These are phyloP conservation scores for Flueggea neowawraea DNA, from an alignment of 441 rosid genomes.

Conservation along the genomic window DNA sequence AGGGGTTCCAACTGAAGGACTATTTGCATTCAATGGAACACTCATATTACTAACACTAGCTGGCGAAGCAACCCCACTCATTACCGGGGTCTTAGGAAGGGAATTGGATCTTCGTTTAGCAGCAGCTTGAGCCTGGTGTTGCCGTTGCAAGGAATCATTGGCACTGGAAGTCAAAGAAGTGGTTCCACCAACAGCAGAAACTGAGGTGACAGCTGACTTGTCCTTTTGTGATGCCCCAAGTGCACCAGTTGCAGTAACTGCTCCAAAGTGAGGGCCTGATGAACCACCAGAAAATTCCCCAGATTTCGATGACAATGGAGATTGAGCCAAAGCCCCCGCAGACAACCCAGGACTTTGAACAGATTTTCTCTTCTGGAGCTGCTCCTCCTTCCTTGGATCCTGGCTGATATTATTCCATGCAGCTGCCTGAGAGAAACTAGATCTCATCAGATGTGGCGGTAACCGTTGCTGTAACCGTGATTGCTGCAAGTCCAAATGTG, in stretches of 20 bases:
- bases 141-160: constrained; percentile 75
- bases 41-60: constrained; percentile 80
- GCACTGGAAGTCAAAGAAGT: constrained; percentile 77
- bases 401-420: constrained; percentile 68
- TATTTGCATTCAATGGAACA: constrained; percentile 63
- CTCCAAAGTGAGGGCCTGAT: constrained; percentile 78
- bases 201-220: constrained; percentile 61
- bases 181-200: constrained; percentile 61
- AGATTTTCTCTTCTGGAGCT: constrained; percentile 61
- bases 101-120: constrained; percentile 80
- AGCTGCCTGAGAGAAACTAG: constrained; percentile 55
- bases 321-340: constrained; percentile 75
- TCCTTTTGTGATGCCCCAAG: constrained; percentile 83
- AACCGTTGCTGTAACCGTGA: constrained; percentile 49
- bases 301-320: constrained; percentile 95
- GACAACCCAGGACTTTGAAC: constrained; percentile 92
- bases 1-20: constrained; percentile 85
- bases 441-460: constrained; percentile 54
- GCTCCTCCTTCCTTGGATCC: constrained; percentile 82
- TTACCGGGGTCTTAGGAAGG: constrained; percentile 61
- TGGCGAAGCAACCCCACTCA: constrained; percentile 90
- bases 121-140: constrained; percentile 62
- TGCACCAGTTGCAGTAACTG: too few species aligned
- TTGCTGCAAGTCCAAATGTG: constrained; percentile 53
- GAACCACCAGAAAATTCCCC: constrained; percentile 98